A percentile compares a stretch with the other conserved stretches of the same genome.
Evolutionary conservation across 2,329 filamentous ascomycete genomes (phyloP).

Genomic region (Colletotrichum cereale): DNA sequence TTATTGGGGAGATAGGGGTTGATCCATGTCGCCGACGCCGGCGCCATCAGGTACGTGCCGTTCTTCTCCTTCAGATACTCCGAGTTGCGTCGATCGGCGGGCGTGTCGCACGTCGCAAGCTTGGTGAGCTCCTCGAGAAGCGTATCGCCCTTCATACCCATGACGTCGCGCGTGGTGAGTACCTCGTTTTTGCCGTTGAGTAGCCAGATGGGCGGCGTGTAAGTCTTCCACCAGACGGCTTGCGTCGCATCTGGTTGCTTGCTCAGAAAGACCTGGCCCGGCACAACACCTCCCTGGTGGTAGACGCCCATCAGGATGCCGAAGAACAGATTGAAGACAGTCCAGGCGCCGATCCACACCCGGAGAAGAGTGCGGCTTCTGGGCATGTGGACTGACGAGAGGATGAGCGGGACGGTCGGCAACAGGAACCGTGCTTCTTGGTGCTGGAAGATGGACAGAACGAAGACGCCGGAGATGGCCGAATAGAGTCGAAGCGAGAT

Average conservation of each 20-base stretch:
- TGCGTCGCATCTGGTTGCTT: slow-evolving; percentile 76
- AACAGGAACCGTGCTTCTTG: slow-evolving; percentile 85
- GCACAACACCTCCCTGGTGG: slow-evolving; percentile 83
- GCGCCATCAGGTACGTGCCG: slow-evolving; percentile 79
- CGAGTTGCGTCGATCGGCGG: slow-evolving; percentile 65
- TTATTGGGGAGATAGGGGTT: slow-evolving; percentile 73
- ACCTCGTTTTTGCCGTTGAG: slow-evolving; percentile 81
- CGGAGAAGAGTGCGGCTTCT: slow-evolving; percentile 62
- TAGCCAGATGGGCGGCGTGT: slow-evolving; percentile 84
- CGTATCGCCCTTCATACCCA: slow-evolving; percentile 74
- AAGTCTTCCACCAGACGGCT: slow-evolving; percentile 88
- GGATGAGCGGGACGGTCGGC: slow-evolving; percentile 80
- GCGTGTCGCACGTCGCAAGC: slow-evolving; percentile 73
- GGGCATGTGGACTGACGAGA: slow-evolving; percentile 79
- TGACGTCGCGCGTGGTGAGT: slow-evolving; percentile 78
- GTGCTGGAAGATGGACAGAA: slow-evolving; percentile 81
- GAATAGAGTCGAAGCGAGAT: slow-evolving; percentile 75
- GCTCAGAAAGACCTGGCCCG: slow-evolving; percentile 80
- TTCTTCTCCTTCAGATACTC: slow-evolving; percentile 72
- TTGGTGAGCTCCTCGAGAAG: slow-evolving; percentile 70
- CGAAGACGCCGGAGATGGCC: slow-evolving; percentile 77
- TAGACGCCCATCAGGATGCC: slow-evolving; percentile 84
- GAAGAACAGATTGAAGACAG: slow-evolving; percentile 76
- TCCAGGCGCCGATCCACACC: slow-evolving; percentile 73
- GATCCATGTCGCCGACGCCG: slow-evolving; percentile 77